Conservation (phyloP, 2,329 filamentous ascomycete genomes). For the Calonectria pteridis region DNA sequence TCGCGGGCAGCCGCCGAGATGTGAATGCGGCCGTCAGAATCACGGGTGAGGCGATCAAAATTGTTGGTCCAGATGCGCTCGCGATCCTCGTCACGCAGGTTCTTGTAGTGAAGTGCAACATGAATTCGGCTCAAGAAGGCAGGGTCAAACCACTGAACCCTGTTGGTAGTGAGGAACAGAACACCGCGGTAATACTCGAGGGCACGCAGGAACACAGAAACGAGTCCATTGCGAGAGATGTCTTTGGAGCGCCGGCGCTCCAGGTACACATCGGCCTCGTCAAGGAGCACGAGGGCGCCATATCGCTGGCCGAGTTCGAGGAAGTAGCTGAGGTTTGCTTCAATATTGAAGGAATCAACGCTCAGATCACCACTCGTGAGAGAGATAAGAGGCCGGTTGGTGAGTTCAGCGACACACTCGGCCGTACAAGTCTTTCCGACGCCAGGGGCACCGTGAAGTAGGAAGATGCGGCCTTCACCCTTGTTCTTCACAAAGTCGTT, state of each 20-base stretch:
- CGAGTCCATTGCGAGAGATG: slow-evolving; percentile 61
- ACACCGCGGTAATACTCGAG: slow-evolving; percentile 65
- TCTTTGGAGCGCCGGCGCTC: slow-evolving; percentile 61
- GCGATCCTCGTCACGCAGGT: slow-evolving; percentile 56
- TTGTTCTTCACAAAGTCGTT: slow-evolving; percentile 64
- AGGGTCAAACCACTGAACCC: slow-evolving; percentile 60
- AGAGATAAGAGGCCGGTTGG: slow-evolving; percentile 62
- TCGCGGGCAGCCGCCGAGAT: slow-evolving; percentile 54
- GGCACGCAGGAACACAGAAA: slow-evolving; percentile 63
- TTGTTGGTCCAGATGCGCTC: slow-evolving; percentile 60
- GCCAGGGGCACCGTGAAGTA: slow-evolving; percentile 66
- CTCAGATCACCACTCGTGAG: slow-evolving; percentile 64
- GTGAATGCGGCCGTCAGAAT: slow-evolving; percentile 53
- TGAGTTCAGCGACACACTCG: slow-evolving; percentile 66
- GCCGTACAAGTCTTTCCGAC: slow-evolving; percentile 70
- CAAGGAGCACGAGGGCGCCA: slow-evolving; percentile 66
- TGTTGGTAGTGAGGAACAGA: slow-evolving; percentile 64
- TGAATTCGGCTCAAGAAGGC: slow-evolving; percentile 65
- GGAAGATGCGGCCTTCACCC: slow-evolving; percentile 62
- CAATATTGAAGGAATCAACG: slow-evolving; percentile 53
- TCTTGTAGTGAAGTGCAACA: slow-evolving; percentile 60
- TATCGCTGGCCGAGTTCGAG: slow-evolving; percentile 63
- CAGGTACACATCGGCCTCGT: slow-evolving; percentile 73
- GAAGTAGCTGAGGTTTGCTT: slow-evolving; percentile 61
- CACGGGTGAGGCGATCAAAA: slow-evolving; percentile 59